Conservation (phyloP, 768 basidiomycete species). For the Ramaria sp. region DNA sequence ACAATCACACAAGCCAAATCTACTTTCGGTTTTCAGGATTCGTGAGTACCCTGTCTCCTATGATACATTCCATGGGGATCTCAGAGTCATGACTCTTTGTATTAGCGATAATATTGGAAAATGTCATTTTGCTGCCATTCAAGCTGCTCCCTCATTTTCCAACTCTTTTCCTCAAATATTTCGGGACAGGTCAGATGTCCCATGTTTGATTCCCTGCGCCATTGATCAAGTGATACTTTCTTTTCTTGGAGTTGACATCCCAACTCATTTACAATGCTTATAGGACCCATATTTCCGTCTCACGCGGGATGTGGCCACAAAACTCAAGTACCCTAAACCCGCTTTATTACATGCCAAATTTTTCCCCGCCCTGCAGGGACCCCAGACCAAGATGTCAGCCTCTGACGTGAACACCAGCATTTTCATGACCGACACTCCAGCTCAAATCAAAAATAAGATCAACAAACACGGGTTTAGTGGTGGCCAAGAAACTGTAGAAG, state of each 20-base stretch:
- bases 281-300: slow-evolving; percentile 90
- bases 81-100: neutral
- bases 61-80: neutral
- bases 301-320: slow-evolving; percentile 88
- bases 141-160: slow-evolving; percentile 93
- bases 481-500: slow-evolving; percentile 91
- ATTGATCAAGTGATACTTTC: slow-evolving; percentile 58
- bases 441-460: slow-evolving; percentile 96
- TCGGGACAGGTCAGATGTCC: slow-evolving; percentile 69
- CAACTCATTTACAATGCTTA: slow-evolving; percentile 8
- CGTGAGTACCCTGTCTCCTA: too few relatives aligned
- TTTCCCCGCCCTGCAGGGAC: slow-evolving; percentile 96
- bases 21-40: slow-evolving; percentile 94
- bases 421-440: slow-evolving; percentile 88
- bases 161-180: slow-evolving; percentile 99
- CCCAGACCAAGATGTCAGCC: slow-evolving; percentile 99
- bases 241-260: slow-evolving; percentile 5
- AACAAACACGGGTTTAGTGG: slow-evolving; percentile 95
- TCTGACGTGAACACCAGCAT: slow-evolving; percentile 88
- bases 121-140: slow-evolving; percentile 90
- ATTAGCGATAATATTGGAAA: slow-evolving; percentile 95
- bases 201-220: slow-evolving; percentile 93
- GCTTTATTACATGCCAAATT: slow-evolving; percentile 89
- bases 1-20: slow-evolving; percentile 90
- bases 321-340: slow-evolving; percentile 94